A percentile compares a stretch with the other conserved stretches of the same genome.
phyloP scores from a whole-genome alignment of 495 filamentous ascomycete species.

The Podospora pseudoanserina region DNA sequence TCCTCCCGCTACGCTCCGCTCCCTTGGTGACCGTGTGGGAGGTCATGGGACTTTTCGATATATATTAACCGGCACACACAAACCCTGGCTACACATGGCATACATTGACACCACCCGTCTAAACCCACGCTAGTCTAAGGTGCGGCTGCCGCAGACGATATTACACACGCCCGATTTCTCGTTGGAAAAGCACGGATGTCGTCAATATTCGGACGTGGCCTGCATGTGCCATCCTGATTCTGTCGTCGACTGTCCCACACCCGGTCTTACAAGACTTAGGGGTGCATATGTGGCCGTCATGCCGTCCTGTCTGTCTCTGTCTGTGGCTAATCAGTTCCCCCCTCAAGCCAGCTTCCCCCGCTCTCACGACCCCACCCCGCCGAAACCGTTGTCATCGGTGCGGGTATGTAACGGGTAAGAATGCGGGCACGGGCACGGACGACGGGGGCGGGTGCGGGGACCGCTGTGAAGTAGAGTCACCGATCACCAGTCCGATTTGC shows the following conservation, averaged over 20 bases:
- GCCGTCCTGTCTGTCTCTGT: not conserved
- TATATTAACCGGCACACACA: slow-evolving; percentile 30
- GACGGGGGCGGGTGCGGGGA: not conserved
- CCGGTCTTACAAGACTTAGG: not conserved
- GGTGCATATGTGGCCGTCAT: not conserved
- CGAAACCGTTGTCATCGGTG: not conserved
- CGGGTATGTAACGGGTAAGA: not conserved
- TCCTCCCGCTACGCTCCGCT: not conserved
- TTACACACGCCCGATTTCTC: slow-evolving; percentile 10
- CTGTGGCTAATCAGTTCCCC: not conserved
- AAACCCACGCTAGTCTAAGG: slow-evolving; percentile 17
- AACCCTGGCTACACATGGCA: not conserved
- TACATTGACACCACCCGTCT: slow-evolving; percentile 13
- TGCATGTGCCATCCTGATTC: not conserved
- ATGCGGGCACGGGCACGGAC: not conserved
- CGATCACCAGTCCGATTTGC: not conserved
- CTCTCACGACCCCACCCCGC: not conserved
- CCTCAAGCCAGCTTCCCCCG: not conserved
- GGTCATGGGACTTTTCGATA: slow-evolving; percentile 23
- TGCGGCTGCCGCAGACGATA: slow-evolving; percentile 9
- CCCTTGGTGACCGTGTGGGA: not conserved
- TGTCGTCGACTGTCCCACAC: not conserved
- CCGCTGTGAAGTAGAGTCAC: not conserved
- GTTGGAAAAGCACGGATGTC: not conserved
- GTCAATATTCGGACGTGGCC: not conserved